Conservation (phyloP, 2,329 filamentous ascomycete genomes). For the Fusarium dlaminii region DNA sequence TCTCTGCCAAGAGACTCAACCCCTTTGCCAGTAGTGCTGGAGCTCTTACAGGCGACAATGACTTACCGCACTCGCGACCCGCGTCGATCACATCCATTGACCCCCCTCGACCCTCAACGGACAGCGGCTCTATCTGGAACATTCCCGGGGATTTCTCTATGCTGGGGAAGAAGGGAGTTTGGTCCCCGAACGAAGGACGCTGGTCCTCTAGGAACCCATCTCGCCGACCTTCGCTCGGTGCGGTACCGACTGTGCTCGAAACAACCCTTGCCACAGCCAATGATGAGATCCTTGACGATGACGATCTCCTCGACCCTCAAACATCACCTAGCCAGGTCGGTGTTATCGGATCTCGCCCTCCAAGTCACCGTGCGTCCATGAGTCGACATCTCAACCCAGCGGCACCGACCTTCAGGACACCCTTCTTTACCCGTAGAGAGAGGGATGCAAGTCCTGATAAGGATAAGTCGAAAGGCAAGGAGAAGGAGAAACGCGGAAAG, state of each 20-base stretch:
- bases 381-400: slow-evolving; percentile 82
- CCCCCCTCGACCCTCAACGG: slow-evolving; percentile 80
- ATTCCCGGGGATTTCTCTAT: slow-evolving; percentile 57
- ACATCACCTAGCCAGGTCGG: slow-evolving; percentile 68
- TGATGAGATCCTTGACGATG: slow-evolving; percentile 70
- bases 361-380: slow-evolving; percentile 53
- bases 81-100: slow-evolving; percentile 75
- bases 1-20: slow-evolving; percentile 56
- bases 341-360: slow-evolving; percentile 82
- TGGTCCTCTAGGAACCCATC: slow-evolving; percentile 75
- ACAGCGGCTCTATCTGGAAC: slow-evolving; percentile 80
- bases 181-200: slow-evolving; percentile 67
- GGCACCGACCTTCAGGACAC: slow-evolving; percentile 85
- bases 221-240: slow-evolving; percentile 82
- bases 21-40: slow-evolving; percentile 61
- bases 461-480: slow-evolving; percentile 46
- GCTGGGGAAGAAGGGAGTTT: slow-evolving; percentile 67
- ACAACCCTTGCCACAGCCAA: slow-evolving; percentile 71
- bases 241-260: slow-evolving; percentile 71
- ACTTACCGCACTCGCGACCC: slow-evolving; percentile 70
- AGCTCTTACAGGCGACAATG: slow-evolving; percentile 62
- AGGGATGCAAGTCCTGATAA: slow-evolving; percentile 45
- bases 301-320: slow-evolving; percentile 62
- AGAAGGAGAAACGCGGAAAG: slow-evolving; percentile 46
- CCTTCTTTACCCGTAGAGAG: slow-evolving; percentile 65